A percentile compares a stretch with the other conserved stretches of the same genome.
Conservation (phyloP, 2,329 filamentous ascomycete genomes). For the Trichoderma koningii region DNA sequence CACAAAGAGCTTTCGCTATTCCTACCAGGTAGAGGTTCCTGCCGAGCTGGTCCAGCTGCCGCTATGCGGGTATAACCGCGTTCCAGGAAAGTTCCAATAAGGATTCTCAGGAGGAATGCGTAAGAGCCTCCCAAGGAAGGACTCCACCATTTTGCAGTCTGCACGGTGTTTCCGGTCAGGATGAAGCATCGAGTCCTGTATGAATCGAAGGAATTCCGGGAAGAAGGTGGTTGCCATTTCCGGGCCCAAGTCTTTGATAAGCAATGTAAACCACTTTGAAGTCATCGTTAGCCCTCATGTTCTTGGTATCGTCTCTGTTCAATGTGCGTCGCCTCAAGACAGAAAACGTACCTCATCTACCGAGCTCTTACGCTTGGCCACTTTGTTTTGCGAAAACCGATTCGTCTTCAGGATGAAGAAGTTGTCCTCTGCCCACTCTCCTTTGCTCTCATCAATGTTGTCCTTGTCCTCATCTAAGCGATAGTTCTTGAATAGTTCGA, state of each 20-base stretch:
- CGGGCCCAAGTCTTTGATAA: neutral
- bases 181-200: neutral
- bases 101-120: neutral
- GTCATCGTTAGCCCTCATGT: neutral
- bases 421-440: constrained; percentile 3
- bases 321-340: neutral
- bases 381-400: neutral
- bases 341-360: neutral
- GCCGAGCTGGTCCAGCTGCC: too few relatives aligned
- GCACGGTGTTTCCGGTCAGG: neutral
- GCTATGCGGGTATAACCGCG: neutral
- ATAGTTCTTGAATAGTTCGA: neutral
- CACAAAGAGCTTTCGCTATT: too few relatives aligned
- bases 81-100: neutral
- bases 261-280: neutral
- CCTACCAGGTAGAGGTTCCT: too few relatives aligned
- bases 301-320: neutral
- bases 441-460: neutral
- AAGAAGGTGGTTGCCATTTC: neutral
- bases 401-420: neutral
- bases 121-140: neutral
- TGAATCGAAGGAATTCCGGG: neutral
- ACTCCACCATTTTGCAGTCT: neutral
- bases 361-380: neutral
- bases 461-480: neutral